Conservation (phyloP, 1,139 yeast species). For the Nakaseomyces nivariensis region DNA sequence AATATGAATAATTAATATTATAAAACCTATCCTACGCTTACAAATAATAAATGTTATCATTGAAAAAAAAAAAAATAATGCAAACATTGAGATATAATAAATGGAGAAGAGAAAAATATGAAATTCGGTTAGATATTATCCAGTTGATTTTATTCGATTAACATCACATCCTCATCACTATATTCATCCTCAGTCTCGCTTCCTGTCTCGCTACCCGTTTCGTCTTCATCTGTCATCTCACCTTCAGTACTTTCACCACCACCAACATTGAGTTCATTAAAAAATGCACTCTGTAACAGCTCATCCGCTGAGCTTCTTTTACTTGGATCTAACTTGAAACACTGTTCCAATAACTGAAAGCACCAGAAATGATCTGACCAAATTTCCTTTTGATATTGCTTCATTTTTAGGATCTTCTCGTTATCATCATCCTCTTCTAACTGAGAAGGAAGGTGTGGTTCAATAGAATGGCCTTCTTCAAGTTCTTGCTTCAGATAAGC, state of each 20-base stretch:
- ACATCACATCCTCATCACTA: not conserved
- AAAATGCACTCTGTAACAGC: constrained; percentile 26
- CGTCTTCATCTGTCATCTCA: constrained; percentile 15
- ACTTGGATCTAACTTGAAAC: constrained; percentile 29
- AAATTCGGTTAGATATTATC: too few species aligned
- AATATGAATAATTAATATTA: not conserved
- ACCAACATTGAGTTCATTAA: constrained; percentile 21
- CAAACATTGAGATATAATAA: not conserved
- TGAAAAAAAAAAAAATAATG: not conserved
- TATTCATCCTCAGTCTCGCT: constrained; percentile 1
- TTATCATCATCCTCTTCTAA: constrained; percentile 11
- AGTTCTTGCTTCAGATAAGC: constrained; percentile 24
- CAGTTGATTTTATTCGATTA: not conserved
- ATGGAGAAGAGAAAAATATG: not conserved
- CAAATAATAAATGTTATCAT: too few species aligned
- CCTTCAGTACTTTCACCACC: constrained; percentile 17
- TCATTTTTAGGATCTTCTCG: constrained; percentile 15
- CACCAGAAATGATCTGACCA: constrained; percentile 32
- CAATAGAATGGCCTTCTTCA: constrained; percentile 18
- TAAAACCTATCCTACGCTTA: too few species aligned
- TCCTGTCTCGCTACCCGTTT: constrained; percentile 2
- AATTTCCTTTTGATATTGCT: constrained; percentile 26
- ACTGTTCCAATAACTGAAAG: constrained; percentile 28
- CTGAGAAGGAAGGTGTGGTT: constrained; percentile 15
- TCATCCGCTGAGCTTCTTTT: constrained; percentile 29